Base-by-base conservation (phyloP, 176 grass and related monocot genomes). In the Eragrostis curvula region DNA sequence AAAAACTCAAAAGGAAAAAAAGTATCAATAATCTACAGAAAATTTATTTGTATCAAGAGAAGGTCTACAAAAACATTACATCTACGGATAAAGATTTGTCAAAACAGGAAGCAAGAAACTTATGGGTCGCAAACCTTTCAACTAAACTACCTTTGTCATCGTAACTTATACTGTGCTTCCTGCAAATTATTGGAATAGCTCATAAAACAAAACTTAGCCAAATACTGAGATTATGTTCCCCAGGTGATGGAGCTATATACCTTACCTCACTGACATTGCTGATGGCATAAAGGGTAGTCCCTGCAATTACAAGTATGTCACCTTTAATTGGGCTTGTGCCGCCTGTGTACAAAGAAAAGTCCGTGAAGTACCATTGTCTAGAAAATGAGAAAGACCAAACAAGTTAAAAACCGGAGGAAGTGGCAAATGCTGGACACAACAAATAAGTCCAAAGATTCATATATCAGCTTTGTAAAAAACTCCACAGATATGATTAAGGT, bases 241-340 rank as follows among this genome's bases (percentile, higher is more conserved):
- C 52, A 56, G 52, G 52, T 56, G 21, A 56, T 56, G 52, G 52
- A 56, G 20, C 52, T 7, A 12, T 56, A 87, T 70, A 51, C 10
- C 73, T 81, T 87, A 94, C 91, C 91, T 94, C 91, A 53, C 84
- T 87, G 82, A 91, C 92, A 71, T 91, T 91, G 43, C 80, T 89
- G 32, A 94, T 60, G 58, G 89, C 92, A 89, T 94, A 94, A 63
- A 92, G 84, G 5, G 92, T 92, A 41, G 92, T 25, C 0, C 87
- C 89, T 21, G 61, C 89, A 67, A 89, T 82, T 48, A 94, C 89
- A 72, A 91, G 78, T 66, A 83, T 45, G 80, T 92, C 89, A 41
- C 92, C 92, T 89, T 92, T 89, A 50, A 95, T 14, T n/a, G 87
- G 92, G 76, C 73, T 74, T 53, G 39, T 71, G 48, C 88, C 89